Conservation (phyloP, 305 asterid species). For the Stenogyne calaminthoides region DNA sequence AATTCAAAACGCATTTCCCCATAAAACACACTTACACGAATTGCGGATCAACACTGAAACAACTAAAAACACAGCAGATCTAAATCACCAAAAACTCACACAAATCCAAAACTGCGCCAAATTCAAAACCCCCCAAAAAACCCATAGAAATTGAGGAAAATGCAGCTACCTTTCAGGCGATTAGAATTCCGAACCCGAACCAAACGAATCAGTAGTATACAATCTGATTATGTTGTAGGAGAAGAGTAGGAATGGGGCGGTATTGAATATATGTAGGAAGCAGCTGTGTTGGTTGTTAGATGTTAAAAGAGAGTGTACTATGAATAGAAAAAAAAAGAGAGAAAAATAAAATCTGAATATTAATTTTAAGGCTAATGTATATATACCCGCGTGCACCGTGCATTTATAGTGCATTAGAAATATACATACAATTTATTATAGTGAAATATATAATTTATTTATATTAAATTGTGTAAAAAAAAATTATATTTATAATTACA, state of each 20-base stretch:
- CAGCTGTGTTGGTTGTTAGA: slow-evolving; percentile 34
- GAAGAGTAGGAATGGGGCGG: slow-evolving; percentile 32
- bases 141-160: slow-evolving; percentile 27
- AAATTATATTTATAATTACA: too few species aligned
- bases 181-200: slow-evolving; percentile 15
- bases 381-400: too few species aligned
- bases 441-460: too few species aligned
- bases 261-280: slow-evolving; percentile 25
- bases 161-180: slow-evolving; percentile 42
- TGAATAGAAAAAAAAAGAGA: slow-evolving; percentile 8
- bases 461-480: too few species aligned
- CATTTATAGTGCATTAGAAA: too few species aligned
- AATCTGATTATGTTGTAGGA: slow-evolving; percentile 29
- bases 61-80: slow-evolving; percentile 37
- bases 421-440: too few species aligned
- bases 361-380: too few species aligned
- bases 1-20: slow-evolving; percentile 18
- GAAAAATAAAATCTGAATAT: not conserved
- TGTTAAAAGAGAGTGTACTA: slow-evolving; percentile 44
- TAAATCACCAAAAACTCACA: slow-evolving; percentile 16
- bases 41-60: slow-evolving; percentile 27
- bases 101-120: slow-evolving; percentile 16
- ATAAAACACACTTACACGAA: slow-evolving; percentile 32
- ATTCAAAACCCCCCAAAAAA: slow-evolving; percentile 19
- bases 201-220: slow-evolving; percentile 10